These are phyloP conservation scores for Kregervanrija pseudodelftensis DNA, from an alignment of 805 yeast genomes.

Conservation along the genomic window DNA sequence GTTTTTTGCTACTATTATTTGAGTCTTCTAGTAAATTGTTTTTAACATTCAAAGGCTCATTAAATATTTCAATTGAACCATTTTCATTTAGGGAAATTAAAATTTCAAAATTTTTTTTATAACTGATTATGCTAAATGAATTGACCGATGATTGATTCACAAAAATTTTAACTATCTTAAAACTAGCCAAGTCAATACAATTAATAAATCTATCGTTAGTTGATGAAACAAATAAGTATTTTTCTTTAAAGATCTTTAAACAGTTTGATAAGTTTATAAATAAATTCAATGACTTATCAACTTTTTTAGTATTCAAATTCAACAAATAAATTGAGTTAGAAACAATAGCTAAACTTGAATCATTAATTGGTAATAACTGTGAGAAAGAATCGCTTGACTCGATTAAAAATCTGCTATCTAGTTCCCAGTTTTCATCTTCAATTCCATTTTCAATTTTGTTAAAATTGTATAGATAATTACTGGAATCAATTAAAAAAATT, in stretches of 20 bases:
- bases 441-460: too few relatives aligned
- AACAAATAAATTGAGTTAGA: constrained; percentile 12
- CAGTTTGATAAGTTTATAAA: constrained; percentile 10
- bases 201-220: constrained; percentile 77
- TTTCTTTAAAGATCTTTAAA: constrained; percentile 4
- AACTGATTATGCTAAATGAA: constrained; percentile 28
- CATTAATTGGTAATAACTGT: too few relatives aligned
- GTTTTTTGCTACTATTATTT: constrained; percentile 23
- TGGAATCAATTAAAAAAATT: too few relatives aligned
- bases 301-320: constrained; percentile 3
- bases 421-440: too few relatives aligned
- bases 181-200: constrained; percentile 45
- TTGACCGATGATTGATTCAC: constrained; percentile 62
- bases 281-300: constrained; percentile 9
- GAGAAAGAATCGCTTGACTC: neutral
- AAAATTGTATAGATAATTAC: too few relatives aligned
- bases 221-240: constrained; percentile 38
- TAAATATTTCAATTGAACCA: constrained; percentile 68
- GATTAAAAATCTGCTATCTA: neutral
- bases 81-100: constrained; percentile 63
- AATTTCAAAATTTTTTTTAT: constrained; percentile 27
- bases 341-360: neutral
- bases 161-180: constrained; percentile 46
- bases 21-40: constrained; percentile 2
- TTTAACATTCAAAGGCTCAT: constrained; percentile 37